Conservation (phyloP, 257 asterid genomes). For the Solanum gandarillasii region DNA sequence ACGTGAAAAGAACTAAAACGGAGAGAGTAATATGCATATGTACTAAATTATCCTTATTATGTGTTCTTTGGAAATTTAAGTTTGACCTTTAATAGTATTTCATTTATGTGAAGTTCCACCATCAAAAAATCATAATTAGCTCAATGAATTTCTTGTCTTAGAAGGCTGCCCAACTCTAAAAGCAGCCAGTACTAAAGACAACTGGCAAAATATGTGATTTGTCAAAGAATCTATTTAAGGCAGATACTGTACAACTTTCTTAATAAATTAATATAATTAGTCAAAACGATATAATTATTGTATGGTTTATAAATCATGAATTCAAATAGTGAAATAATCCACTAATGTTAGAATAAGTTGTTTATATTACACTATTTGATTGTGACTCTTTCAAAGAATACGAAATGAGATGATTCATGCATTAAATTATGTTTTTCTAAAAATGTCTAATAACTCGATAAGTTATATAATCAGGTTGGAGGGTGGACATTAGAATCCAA, state of each 20-base stretch:
- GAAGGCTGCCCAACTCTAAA: not conserved
- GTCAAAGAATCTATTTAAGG: too few species aligned
- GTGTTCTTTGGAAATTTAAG: not conserved
- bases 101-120: not conserved
- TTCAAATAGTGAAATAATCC: not conserved
- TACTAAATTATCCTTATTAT: not conserved
- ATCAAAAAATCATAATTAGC: not conserved
- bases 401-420: not conserved
- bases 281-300: not conserved
- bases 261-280: not conserved
- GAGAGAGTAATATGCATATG: not conserved
- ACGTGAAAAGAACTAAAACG: not conserved
- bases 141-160: too few species aligned
- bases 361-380: not conserved
- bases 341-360: too few species aligned
- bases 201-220: not conserved
- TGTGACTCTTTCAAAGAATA: rapidly evolving
- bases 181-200: not conserved
- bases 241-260: not conserved
- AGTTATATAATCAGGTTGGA: too few species aligned
- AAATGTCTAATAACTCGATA: too few species aligned
- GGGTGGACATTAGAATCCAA: too few species aligned
- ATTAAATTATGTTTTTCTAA: too few species aligned
- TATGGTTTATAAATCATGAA: not conserved
- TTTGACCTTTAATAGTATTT: not conserved